Base-by-base conservation (phyloP, 1,284 basidiomycete genomes). In the Leucoagaricus sp. region DNA sequence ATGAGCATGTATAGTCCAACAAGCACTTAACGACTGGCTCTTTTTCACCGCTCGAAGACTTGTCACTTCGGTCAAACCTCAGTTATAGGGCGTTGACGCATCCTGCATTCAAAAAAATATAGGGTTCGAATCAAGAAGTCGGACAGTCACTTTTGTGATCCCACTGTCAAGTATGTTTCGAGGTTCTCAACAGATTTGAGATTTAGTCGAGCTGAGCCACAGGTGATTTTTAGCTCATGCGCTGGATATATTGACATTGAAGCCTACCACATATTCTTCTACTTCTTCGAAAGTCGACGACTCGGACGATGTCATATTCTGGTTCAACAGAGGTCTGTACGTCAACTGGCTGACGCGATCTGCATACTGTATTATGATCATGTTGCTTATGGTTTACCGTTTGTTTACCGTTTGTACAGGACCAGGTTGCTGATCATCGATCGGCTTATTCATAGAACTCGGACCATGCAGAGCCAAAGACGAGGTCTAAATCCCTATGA, bases 121-220 rank as follows among this genome's bases (percentile, higher is more conserved):
- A 74, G 69, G 44, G 76, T 85, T 15, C 75, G 84, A 42, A 76
- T 86, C 61, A 85, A 83, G 69, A 77, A 77, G 59, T 70, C 68
- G n/a, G n/a, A n/a, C 23, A 56, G 38, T 23, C 38, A 67, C 12
- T 83, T 84, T 60, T 84, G 82, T 59, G 81, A 85, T 63, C 72
- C 73, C 17, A 80, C 80, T 7, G 82, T 84, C 19, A 81, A 79
- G 75, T 75, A 54, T 36, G 69, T 36, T 17, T 10, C n/a, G n/a
- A 38, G 36, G 13, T 25, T 19, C 51, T 17, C 40, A 54, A n/a
- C n/a, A 55, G 41, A 41, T 10, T 28, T 7, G 25, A 31, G 46
- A 50, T 5, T n/a, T 38, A 6, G 6, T 19, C 28, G 41, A 8
- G 42, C n/a, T 6, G 4, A 58, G n/a, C 47, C 17, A 31, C 49